Base-by-base conservation (phyloP, 768 basidiomycete species). In the Favolaschia claudopus region DNA sequence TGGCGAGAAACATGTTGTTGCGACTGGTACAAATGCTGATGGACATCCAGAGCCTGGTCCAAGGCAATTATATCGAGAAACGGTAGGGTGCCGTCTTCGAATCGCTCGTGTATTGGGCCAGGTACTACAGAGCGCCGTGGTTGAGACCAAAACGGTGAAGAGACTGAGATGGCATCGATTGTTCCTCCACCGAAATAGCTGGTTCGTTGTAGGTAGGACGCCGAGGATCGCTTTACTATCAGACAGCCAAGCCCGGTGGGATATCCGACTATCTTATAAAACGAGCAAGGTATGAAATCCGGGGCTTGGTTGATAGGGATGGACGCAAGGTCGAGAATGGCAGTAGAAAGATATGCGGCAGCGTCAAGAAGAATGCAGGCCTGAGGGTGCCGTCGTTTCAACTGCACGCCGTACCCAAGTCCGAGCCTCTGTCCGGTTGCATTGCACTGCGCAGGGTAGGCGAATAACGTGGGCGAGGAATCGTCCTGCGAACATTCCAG, bases 191-290 rank as follows among this genome's bases (percentile, higher is more conserved):
- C 78, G 63, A 86, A 86, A 82, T 83, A 86, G 1, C 81, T 82
- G 19, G 27, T 53, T 7, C 82, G 76, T 38, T 78, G 70, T n/a
- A 83, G 66, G 27, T 55, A 63, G 6, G 68, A 66, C 40, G 82
- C 68, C 31, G 85, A 83, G 22, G 76, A 73, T 59, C 81, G 76
- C 55, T 79, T 80, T 22, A 81, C 81, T 32, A 86, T 65, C 2
- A 86, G 76, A 10, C 83, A 83, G 25, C 85, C 85, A 10, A 87
- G 76, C 15, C 85, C 85, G 0, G 85, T 85, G 8, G 85, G 85
- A 58, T 80, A 86, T 49, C 85, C 85, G 37, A 85, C 82, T 76
- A 87, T 84, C 58, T 86, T 86, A 69, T 86, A 86, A 57, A 85
- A 85, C 54, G 82, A 84, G 56, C 85, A 63, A 2, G 82, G 83